These are phyloP conservation scores for Sutorius eximius DNA, from an alignment of 1,284 basidiomycete species.

Conservation along the genomic window DNA sequence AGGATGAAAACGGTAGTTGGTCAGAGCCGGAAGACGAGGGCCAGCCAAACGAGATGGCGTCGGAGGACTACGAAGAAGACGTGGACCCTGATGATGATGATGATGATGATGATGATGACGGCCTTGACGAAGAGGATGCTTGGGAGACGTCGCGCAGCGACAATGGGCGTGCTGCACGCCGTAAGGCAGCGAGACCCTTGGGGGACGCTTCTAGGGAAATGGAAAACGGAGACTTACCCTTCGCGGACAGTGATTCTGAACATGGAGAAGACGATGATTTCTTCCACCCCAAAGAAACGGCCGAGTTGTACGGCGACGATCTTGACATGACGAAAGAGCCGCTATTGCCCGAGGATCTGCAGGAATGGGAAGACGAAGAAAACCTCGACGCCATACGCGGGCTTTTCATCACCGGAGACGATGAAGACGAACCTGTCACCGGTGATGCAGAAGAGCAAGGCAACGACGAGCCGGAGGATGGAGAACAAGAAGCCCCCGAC, in stretches of 20 bases:
- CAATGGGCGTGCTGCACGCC: constrained; percentile 48
- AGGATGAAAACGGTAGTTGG: constrained; percentile 5
- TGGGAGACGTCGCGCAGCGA: constrained; percentile 35
- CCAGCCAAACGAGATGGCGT: constrained; percentile 28
- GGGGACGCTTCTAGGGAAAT: constrained; percentile 37
- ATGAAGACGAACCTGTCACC: constrained; percentile 46
- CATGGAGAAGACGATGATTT: constrained; percentile 68
- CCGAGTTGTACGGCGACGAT: constrained; percentile 49
- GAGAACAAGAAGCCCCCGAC: constrained; percentile 44
- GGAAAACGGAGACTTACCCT: constrained; percentile 53
- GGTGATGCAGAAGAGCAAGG: constrained; percentile 40
- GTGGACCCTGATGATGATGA: not conserved
- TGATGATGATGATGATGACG: not conserved
- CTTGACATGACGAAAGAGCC: constrained; percentile 73
- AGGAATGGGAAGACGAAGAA: constrained; percentile 82
- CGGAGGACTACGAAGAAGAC: constrained; percentile 25
- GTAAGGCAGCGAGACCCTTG: constrained; percentile 46
- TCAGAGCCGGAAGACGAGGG: constrained; percentile 25
- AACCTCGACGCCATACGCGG: constrained; percentile 84
- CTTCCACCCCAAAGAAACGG: constrained; percentile 58
- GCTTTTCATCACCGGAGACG: constrained; percentile 87
- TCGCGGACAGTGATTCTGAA: constrained; percentile 82
- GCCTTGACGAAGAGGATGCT: constrained; percentile 17
- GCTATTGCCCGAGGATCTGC: constrained; percentile 50
- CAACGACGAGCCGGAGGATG: constrained; percentile 42